phyloP scores from a whole-genome alignment of 805 yeast species.

The Cephaloascus fragrans region DNA sequence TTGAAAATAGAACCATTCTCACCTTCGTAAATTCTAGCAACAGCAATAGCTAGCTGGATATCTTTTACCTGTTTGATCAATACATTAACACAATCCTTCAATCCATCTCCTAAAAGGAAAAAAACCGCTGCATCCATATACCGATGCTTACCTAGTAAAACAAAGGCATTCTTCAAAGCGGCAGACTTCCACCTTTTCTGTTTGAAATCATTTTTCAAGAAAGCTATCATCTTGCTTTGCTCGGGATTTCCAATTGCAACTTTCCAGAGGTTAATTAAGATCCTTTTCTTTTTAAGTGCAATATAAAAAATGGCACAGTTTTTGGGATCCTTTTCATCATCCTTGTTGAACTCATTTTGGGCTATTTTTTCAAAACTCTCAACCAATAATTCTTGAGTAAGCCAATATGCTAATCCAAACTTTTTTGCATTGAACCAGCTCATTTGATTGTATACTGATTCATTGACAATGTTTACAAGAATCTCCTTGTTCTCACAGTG shows the following conservation, averaged over 20 bases:
- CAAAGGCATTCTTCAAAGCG: slow-evolving; percentile 89
- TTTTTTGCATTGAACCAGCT: slow-evolving; percentile 54
- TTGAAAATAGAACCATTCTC: slow-evolving; percentile 40
- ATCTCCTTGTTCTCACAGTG: slow-evolving; percentile 74
- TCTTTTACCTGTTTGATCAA: slow-evolving; percentile 60
- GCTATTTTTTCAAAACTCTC: slow-evolving; percentile 62
- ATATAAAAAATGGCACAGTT: slow-evolving; percentile 65
- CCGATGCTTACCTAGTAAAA: slow-evolving; percentile 79
- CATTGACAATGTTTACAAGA: slow-evolving; percentile 38
- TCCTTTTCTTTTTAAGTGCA: slow-evolving; percentile 68
- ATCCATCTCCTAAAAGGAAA: slow-evolving; percentile 67
- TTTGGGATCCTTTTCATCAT: slow-evolving; percentile 59
- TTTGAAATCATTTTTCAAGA: slow-evolving; percentile 67
- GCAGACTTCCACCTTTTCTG: slow-evolving; percentile 78
- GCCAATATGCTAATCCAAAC: slow-evolving; percentile 69
- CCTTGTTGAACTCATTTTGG: slow-evolving; percentile 52
- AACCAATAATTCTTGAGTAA: slow-evolving; percentile 31
- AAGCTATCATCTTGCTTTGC: slow-evolving; percentile 70
- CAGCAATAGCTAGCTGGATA: slow-evolving; percentile 64
- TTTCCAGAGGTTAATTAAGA: slow-evolving; percentile 77
- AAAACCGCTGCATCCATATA: slow-evolving; percentile 83
- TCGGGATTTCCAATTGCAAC: slow-evolving; percentile 69
- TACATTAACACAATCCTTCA: slow-evolving; percentile 72
- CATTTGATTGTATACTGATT: slow-evolving; percentile 31
- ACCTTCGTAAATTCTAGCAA: slow-evolving; percentile 65